Base-by-base conservation (phyloP, 2,329 filamentous ascomycete genomes). In the Colletotrichum shisoi region DNA sequence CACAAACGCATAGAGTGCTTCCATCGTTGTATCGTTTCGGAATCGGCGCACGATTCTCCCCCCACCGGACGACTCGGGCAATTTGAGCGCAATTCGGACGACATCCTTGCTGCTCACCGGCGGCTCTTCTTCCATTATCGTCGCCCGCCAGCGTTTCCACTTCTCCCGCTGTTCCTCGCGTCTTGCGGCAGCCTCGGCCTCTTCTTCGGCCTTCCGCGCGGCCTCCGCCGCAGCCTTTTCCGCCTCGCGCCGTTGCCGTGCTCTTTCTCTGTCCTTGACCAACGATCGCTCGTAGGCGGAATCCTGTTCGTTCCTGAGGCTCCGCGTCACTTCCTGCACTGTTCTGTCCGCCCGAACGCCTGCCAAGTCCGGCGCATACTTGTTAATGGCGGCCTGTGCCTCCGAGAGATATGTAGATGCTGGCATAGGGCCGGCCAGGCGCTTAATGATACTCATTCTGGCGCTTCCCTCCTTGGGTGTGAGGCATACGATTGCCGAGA, bases 1-100 rank as follows among this genome's bases (percentile, higher is more conserved):
- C 2, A 98, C 93, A 79, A 96, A 97, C 0, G 94, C 95, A 77
- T 98, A 98, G 6, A 99, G 80, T 73, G 97, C 93, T 75, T 98
- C 94, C 44, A 98, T 81, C 2, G 85, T 83, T 0, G 91, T 87
- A n/a, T 87, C 82, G 1, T 84, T 82, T 0, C 82, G 77, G 76
- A 99, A 98, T 57, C 86, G 87, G 48, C 94, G 86, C 63, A 96
- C 86, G 2, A 97, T 86, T 48, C 94, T 85, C 56, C 92, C 90
- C 0, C 87, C 91, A 4, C 86, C 89, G 0, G 78, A 79, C 37
- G 76, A 76, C 70, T 84, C 81, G 9, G 87, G 86, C 84, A 90
- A 85, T 79, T 87, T 89, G 48, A 90, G 79, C 4, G 87, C 87
- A 34, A 90, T 80, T n/a, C 93, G 87, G 19, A 96, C 91, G 0